Evolutionary conservation across 2,329 filamentous ascomycete genomes (phyloP).

Genomic region (Metarhizium sp.): DNA sequence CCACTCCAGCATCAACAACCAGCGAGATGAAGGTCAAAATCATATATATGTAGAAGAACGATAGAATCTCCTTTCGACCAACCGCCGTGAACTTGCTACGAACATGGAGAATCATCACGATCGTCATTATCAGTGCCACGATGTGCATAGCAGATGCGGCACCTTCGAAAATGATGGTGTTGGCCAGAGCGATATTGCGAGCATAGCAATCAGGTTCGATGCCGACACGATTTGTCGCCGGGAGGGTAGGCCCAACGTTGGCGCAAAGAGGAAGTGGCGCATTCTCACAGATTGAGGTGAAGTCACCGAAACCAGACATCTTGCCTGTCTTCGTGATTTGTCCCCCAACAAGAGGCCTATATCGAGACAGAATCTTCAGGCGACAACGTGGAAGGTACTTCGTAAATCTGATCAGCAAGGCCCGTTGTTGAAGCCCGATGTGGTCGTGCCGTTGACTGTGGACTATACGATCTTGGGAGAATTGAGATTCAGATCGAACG

Average conservation of each 20-base stretch:
- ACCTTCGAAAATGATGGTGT: constrained; percentile 96
- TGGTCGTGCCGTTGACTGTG: neutral
- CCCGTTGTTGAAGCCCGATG: neutral
- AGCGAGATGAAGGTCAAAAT: constrained; percentile 81
- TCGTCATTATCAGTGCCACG: constrained; percentile 79
- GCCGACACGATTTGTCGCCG: constrained; percentile 58
- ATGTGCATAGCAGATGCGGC: constrained; percentile 91
- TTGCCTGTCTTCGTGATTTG: constrained; percentile 20
- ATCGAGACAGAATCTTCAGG: neutral
- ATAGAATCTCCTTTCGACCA: constrained; percentile 63
- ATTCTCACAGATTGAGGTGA: constrained; percentile 75
- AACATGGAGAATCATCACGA: constrained; percentile 95
- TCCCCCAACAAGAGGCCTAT: neutral
- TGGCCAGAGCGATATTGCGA: constrained; percentile 88
- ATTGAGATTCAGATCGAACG: neutral
- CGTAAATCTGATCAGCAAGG: neutral
- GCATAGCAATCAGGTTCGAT: constrained; percentile 90
- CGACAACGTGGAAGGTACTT: neutral
- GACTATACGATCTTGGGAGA: neutral
- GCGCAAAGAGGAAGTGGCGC: constrained; percentile 82
- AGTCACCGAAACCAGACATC: constrained; percentile 83
- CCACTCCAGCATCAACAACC: constrained; percentile 84
- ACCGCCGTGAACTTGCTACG: constrained; percentile 97
- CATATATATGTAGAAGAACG: constrained; percentile 97
- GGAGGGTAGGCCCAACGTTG: constrained; percentile 66